Evolutionary conservation across 2,329 filamentous ascomycete species (phyloP), one percentile per base, ranked within the genome.

Genomic region (Penicillium sp.): DNA sequence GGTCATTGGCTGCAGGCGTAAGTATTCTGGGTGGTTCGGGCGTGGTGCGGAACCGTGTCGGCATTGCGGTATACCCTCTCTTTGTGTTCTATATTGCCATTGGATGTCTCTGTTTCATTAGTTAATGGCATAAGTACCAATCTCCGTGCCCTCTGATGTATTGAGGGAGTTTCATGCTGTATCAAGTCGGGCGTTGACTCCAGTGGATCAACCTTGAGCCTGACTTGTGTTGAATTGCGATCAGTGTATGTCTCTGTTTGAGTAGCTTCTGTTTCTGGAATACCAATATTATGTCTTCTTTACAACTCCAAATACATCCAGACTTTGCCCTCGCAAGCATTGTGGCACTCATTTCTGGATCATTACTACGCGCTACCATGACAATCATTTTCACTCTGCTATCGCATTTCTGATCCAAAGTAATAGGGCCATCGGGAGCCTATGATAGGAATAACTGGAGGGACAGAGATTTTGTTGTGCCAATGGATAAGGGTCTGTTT

Each of bases 21-120:
- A 98, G 94, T 77, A 98, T 99, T 68, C 82, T 99, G 55, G 93
- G 94, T 35, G 95, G 95, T 43, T 97, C 93, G 58, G 95, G 95
- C 13, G 94, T 99, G 46, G 89, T 99, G 63, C 93, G 93, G 80
- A 97, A 98, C 78, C 85, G 95, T 51, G 93, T 98, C 50, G 91
- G 89, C 24, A 88, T 99, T 71, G 95, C 95, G 18, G 92, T 99
- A 22, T 99, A 96, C 73, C 95, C 95, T 57, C 81, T 99, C 54
- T 90, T 97, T 73, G 89, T 98, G 50, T 99, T 98, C 78, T 99
- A 99, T 77, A 81, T 97, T 58, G 91, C 91, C 36, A 82, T 99
- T 67, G 94, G 93, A 54, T 97, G 92, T 75, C 84, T 99, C 60
- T 99, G 95, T 83, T 97, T 98, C 77, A 96, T 99, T 75, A 97